Conservation (phyloP, 2,329 filamentous ascomycete species). For the Sphaerulina musiva region DNA sequence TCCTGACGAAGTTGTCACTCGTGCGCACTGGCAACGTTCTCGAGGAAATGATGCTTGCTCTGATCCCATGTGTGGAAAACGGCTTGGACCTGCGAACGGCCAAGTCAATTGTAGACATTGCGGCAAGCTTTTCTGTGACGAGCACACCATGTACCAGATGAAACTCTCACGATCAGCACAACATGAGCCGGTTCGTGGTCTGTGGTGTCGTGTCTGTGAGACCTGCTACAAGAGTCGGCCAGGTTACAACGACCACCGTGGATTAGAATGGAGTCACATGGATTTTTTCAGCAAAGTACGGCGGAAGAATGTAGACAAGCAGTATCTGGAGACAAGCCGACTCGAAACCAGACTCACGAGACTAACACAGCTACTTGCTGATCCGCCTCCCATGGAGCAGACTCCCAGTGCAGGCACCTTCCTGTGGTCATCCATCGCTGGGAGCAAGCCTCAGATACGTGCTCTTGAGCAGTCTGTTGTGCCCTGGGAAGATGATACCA, state of each 20-base stretch:
- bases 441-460: constrained; percentile 65
- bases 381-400: constrained; percentile 55
- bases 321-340: constrained; percentile 78
- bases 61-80: constrained; percentile 77
- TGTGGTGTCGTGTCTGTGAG: constrained; percentile 94
- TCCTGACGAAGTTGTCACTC: constrained; percentile 83
- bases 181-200: constrained; percentile 81
- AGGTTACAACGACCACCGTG: constrained; percentile 73
- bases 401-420: constrained; percentile 45
- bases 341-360: constrained; percentile 89
- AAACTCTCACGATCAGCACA: constrained; percentile 83
- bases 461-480: constrained; percentile 76
- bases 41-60: constrained; percentile 72
- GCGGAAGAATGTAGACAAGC: constrained; percentile 71
- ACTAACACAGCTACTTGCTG: constrained; percentile 74
- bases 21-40: constrained; percentile 79
- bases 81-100: constrained; percentile 70
- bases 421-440: constrained; percentile 52
- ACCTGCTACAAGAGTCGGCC: constrained; percentile 98
- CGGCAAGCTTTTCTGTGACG: constrained; percentile 88
- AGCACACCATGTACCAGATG: constrained; percentile 99
- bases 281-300: constrained; percentile 64
- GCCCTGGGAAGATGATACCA: constrained; percentile 86
- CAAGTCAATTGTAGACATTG: constrained; percentile 91
- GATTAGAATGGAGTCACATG: constrained; percentile 65